These are phyloP conservation scores for Calocera viscosa DNA, from an alignment of 768 basidiomycete species.

Conservation along the genomic window DNA sequence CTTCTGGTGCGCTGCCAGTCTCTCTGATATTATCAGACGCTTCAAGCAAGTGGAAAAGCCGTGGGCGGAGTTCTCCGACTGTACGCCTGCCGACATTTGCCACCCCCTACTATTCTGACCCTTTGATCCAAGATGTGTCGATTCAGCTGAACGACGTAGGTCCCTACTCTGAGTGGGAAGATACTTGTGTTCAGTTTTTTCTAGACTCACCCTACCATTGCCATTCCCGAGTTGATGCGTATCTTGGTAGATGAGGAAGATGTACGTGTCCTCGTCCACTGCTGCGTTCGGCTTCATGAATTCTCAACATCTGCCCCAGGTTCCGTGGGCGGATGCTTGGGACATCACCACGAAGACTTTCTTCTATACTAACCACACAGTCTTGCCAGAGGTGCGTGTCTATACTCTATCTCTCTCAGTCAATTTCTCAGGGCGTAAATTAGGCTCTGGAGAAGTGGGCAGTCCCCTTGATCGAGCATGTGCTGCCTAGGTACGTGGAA, in stretches of 20 bases:
- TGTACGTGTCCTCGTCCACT: not conserved
- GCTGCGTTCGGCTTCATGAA: not conserved
- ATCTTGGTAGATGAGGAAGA: conserved; percentile 32
- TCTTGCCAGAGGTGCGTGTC: conserved; percentile 50
- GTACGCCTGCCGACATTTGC: conserved; percentile 31
- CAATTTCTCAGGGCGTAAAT: not conserved
- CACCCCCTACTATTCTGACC: conserved; percentile 9
- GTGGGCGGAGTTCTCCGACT: conserved; percentile 70
- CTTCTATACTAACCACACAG: conserved; percentile 93
- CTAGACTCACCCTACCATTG: conserved; percentile 91
- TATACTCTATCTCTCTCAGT: not conserved
- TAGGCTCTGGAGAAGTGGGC: conserved; percentile 32
- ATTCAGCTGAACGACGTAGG: conserved; percentile 90
- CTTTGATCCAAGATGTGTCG: conserved; percentile 47
- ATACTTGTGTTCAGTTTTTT: not conserved
- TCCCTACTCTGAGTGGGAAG: conserved; percentile 5
- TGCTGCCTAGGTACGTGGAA: conserved; percentile 56
- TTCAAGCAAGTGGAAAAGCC: conserved; percentile 83
- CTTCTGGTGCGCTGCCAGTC: conserved; percentile 83
- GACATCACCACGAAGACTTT: conserved; percentile 76
- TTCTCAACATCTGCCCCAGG: conserved; percentile 77
- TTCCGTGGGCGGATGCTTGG: conserved; percentile 79
- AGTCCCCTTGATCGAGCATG: conserved; percentile 69
- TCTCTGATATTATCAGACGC: conserved; percentile 79
- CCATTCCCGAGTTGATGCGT: conserved; percentile 90